phyloP scores from a whole-genome alignment of 108 stramenopile genomes.

The Nitzschia inconspicua region DNA sequence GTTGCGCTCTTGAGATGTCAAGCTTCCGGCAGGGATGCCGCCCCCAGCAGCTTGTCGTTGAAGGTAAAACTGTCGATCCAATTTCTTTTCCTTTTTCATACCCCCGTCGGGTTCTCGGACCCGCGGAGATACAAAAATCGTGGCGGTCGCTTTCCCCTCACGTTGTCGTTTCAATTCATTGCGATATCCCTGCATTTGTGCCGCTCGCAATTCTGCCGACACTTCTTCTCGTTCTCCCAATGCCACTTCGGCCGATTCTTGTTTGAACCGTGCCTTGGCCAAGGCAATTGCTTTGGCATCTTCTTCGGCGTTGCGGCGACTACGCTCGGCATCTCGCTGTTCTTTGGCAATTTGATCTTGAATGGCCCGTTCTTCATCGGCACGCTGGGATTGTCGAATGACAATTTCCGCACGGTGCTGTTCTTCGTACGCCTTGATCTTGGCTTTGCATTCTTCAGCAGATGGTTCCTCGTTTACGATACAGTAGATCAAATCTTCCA shows the following conservation, averaged over 20 bases:
- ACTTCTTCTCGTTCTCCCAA: conserved; percentile 88
- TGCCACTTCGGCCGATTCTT: conserved; percentile 77
- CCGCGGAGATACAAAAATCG: conserved; percentile 42
- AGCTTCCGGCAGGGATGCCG: conserved; percentile 72
- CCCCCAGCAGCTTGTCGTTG: conserved; percentile 84
- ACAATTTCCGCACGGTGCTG: conserved; percentile 74
- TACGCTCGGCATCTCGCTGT: conserved; percentile 72
- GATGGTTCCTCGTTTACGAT: conserved; percentile 89
- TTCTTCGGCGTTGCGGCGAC: conserved; percentile 62
- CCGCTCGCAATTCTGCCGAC: conserved; percentile 66
- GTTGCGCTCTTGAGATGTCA: conserved; percentile 71
- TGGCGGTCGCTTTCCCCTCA: conserved; percentile 45
- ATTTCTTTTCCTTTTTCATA: conserved; percentile 50
- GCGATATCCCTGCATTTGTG: conserved; percentile 87
- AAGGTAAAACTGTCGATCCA: conserved; percentile 74
- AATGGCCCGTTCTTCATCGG: conserved; percentile 83
- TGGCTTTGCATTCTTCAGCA: conserved; percentile 80
- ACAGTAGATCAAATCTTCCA: conserved; percentile 79
- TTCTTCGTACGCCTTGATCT: conserved; percentile 77
- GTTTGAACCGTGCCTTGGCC: conserved; percentile 76
- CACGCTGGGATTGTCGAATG: conserved; percentile 80
- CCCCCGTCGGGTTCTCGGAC: conserved; percentile 82
- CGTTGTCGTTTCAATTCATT: conserved; percentile 79
- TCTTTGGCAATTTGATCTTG: conserved; percentile 85
- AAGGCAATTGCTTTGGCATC: conserved; percentile 70